Base-by-base conservation (phyloP, 768 basidiomycete species). In the Rhodotorula sphaerocarpa region DNA sequence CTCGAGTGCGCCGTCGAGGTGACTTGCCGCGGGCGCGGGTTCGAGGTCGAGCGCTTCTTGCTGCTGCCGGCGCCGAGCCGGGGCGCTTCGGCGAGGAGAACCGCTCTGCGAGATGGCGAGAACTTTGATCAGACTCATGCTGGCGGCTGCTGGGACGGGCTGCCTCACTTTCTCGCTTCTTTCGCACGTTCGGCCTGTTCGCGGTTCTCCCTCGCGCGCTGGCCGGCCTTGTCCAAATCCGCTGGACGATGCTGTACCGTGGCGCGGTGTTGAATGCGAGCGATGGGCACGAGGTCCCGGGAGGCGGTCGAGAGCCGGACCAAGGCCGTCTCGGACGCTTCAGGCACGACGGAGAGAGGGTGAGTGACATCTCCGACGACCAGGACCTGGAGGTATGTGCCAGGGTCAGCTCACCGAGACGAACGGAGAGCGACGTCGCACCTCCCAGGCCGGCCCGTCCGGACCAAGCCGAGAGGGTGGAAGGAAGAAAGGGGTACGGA, bases 21-120 rank as follows among this genome's bases (percentile, higher is more conserved):
- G 36, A 39, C 10, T 39, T 39, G 36, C 10, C 36, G 36, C 16
- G 36, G 36, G 10, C 43, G 43, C 20, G 43, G 23, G 43, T 44
- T 18, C 43, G 43, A 44, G 21, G 43, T 20, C 11, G 43, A 44
- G 12, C 43, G 43, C 7, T 44, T 44, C 43, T 44, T 44, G 20
- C 20, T 20, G 43, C 36, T 39, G 36, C 16, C 16, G 10, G 36
- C 9, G 36, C 36, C 36, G 36, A n/a, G 7, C 43, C 20, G 23
- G 10, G 43, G 43, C 43, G 23, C 12, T n/a, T 18, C 43, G 23
- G 63, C 66, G 31, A 67, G 62, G 0, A 67, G 55, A 3, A 67
- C 62, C 10, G 61, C 66, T 16, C 66, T 67, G 56, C 15, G 16
- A 10, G 30, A 43, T n/a, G n/a, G n/a, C n/a, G n/a, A n/a, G n/a